These are phyloP conservation scores for Plasmodium relictum DNA, from an alignment of 169 alveolate species.

Conservation along the genomic window DNA sequence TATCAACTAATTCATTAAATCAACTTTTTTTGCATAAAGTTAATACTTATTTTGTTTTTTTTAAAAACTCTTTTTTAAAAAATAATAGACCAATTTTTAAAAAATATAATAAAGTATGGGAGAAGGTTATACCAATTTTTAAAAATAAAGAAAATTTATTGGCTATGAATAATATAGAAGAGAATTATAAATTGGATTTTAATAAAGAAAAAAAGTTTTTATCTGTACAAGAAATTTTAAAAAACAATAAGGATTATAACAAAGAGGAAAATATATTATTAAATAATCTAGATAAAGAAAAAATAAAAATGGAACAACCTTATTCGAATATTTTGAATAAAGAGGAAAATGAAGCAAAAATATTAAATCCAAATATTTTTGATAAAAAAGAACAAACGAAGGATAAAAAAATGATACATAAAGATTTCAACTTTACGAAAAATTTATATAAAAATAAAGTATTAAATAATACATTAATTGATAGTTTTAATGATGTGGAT, in stretches of 20 bases:
- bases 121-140: neutral
- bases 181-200: neutral
- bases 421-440: neutral
- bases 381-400: neutral
- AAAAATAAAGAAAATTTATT: neutral
- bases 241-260: too few relatives aligned
- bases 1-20: conserved; percentile 8
- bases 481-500: conserved; percentile 56
- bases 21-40: conserved; percentile 14
- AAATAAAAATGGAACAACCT: neutral
- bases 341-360: neutral
- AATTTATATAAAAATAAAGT: conserved; percentile 12
- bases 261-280: neutral
- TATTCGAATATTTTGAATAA: neutral
- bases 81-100: conserved; percentile 22
- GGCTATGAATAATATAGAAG: neutral
- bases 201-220: too few relatives aligned
- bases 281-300: neutral
- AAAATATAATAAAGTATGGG: conserved; percentile 23
- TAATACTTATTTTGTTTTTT: neutral
- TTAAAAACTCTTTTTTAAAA: neutral
- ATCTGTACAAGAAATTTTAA: too few relatives aligned
- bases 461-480: conserved; percentile 49
- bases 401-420: neutral
- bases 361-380: neutral